Evolutionary conservation across 1,139 yeast genomes (phyloP).

Genomic region (Yamadazyma epiphylla): DNA sequence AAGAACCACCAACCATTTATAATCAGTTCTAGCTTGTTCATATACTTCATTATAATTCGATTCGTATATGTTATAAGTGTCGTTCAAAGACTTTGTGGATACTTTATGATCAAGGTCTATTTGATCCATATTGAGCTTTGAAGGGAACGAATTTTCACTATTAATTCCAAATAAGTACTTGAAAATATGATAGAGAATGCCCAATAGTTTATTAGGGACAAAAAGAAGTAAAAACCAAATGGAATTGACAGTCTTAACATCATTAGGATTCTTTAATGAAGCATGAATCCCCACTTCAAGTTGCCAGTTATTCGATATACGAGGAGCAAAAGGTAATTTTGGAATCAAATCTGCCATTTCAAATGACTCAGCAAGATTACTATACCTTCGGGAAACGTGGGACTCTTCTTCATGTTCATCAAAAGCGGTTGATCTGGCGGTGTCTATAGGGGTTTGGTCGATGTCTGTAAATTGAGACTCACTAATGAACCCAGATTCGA

Average conservation of each 20-base stretch:
- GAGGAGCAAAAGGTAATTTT: conserved; percentile 40
- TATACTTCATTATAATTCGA: conserved; percentile 42
- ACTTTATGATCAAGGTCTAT: conserved; percentile 7
- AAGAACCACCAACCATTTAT: conserved; percentile 43
- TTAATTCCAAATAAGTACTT: conserved; percentile 21
- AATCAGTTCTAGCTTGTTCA: conserved; percentile 34
- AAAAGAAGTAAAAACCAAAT: conserved; percentile 44
- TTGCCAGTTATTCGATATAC: conserved; percentile 39
- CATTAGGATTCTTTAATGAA: conserved; percentile 17
- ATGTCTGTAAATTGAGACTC: conserved; percentile 6
- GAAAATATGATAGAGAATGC: conserved; percentile 30
- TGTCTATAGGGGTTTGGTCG: conserved; percentile 1
- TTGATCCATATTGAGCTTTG: conserved; percentile 7
- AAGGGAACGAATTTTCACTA: conserved; percentile 9
- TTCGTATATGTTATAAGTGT: conserved; percentile 1
- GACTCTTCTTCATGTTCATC: neutral
- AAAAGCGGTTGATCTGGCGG: neutral
- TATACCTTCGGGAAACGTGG: conserved; percentile 1
- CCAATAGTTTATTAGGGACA: conserved; percentile 41
- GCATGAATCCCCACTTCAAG: conserved; percentile 44
- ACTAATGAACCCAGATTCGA: conserved; percentile 45
- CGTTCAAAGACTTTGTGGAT: neutral
- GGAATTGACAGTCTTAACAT: conserved; percentile 16
- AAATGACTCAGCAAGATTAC: conserved; percentile 32
- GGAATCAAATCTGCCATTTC: conserved; percentile 35